Base-by-base conservation (phyloP, 345 rosid genomes). In the Raphanus sativus region DNA sequence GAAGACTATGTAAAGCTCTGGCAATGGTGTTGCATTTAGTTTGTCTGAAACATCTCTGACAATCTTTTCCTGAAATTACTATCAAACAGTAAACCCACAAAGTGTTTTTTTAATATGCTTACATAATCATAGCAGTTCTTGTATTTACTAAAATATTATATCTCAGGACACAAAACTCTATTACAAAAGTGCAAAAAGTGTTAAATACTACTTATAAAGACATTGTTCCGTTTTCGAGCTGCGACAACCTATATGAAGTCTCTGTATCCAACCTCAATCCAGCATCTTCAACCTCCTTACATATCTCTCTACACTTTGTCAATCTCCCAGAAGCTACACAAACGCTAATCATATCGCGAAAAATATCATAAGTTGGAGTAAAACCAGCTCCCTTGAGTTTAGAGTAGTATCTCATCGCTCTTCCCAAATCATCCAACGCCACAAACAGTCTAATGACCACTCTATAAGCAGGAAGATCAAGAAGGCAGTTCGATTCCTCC, bases 361-460 rank as follows among this genome's bases (percentile, higher is more conserved):
- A 91, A 3, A 94, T 77, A 67, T 86, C 98, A 64, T 90, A 90
- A 3, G 91, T 85, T 6, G 96, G 94, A 6, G 87, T 84, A 61
- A 94, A 91, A 58, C 97, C 94, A 5, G 94, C 93, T 81, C 90
- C 97, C 78, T 89, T 94, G 13, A 92, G 89, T 66, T 86, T 92
- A 0, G 93, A 85, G 83, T 91, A 92, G 63, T 92, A 92, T 65
- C 97, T 85, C 58, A 60, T 85, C 34, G 97, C 88, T 81, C 97
- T 87, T 6, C 90, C 70, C 69, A 86, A 81, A 86, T 94, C 97
- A 83, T 90, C 80, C 73, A 90, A 66, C 29, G 92, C 94, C 70
- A 86, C 88, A 76, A 88, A 89, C 48, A 94, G 86, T 81, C 81
- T 89, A 45, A 94, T 90, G 6, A 83, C 88, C 11, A 90, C 97